Evolutionary conservation across 441 rosid species (phyloP).

Genomic region (Macaranga tanarius): DNA sequence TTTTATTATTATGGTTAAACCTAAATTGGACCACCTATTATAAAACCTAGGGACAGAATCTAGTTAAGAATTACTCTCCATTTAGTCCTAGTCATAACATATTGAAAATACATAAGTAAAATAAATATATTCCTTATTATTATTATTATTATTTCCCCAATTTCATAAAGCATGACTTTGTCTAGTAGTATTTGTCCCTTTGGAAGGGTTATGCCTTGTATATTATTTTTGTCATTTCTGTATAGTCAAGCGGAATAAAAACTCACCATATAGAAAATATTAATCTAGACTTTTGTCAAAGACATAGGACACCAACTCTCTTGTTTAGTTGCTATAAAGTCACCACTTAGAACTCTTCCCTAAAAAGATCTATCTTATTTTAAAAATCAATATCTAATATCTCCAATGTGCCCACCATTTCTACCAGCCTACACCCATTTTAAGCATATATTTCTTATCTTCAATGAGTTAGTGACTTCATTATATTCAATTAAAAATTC

Average conservation of each 20-base stretch:
- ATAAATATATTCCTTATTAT: too few relatives aligned
- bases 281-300: conserved; percentile 17
- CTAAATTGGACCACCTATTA: too few relatives aligned
- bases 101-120: too few relatives aligned
- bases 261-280: background rate
- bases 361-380: conserved; percentile 2
- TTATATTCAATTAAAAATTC: background rate
- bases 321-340: conserved; percentile 16
- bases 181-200: conserved; percentile 3
- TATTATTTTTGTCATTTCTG: background rate
- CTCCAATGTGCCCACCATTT: conserved; percentile 10
- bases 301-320: conserved; percentile 4
- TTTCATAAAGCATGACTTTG: background rate
- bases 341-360: conserved; percentile 6
- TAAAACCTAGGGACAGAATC: too few relatives aligned
- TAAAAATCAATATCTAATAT: conserved; percentile 5
- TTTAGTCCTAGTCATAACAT: too few relatives aligned
- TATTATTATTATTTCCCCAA: too few relatives aligned
- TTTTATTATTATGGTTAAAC: too few relatives aligned
- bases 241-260: conserved; percentile 8
- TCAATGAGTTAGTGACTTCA: background rate
- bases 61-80: too few relatives aligned
- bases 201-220: background rate
- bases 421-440: background rate
- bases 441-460: background rate